These are phyloP conservation scores for Trichosanthes cucumerina DNA, from an alignment of 306 rosid genomes.

Conservation along the genomic window DNA sequence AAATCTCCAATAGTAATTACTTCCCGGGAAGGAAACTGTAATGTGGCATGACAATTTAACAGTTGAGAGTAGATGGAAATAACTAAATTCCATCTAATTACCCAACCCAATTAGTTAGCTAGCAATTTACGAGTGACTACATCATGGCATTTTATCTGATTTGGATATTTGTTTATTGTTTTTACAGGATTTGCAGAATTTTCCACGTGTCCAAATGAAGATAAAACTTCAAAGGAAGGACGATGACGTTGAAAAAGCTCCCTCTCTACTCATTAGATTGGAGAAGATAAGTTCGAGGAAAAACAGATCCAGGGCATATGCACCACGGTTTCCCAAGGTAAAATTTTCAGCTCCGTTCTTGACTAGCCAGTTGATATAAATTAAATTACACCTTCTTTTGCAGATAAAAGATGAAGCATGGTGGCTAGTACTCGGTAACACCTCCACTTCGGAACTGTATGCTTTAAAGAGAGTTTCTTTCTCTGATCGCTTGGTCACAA, in stretches of 20 bases:
- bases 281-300: conserved; percentile 57
- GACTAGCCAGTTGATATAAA: neutral
- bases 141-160: conserved; percentile 3
- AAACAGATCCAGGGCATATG: conserved; percentile 59
- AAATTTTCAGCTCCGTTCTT: neutral
- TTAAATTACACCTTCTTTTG: conserved; percentile 7
- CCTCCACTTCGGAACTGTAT: conserved; percentile 55
- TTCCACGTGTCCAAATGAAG: conserved; percentile 58
- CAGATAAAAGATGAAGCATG: conserved; percentile 95
- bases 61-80: neutral
- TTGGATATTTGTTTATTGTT: conserved; percentile 6
- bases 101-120: neutral
- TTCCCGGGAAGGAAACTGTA: neutral
- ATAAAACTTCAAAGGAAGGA: conserved; percentile 46
- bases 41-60: neutral
- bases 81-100: neutral
- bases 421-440: conserved; percentile 93
- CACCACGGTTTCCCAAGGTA: conserved; percentile 91
- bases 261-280: conserved; percentile 50
- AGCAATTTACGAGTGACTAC: neutral
- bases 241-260: conserved; percentile 25
- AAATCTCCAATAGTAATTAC: neutral
- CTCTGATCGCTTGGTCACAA: conserved; percentile 57
- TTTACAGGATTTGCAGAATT: conserved; percentile 65
- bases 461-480: conserved; percentile 77